Evolutionary conservation across 1,284 basidiomycete species (phyloP), one percentile per base, ranked within the genome.

Genomic region (Dichomitus squalens): DNA sequence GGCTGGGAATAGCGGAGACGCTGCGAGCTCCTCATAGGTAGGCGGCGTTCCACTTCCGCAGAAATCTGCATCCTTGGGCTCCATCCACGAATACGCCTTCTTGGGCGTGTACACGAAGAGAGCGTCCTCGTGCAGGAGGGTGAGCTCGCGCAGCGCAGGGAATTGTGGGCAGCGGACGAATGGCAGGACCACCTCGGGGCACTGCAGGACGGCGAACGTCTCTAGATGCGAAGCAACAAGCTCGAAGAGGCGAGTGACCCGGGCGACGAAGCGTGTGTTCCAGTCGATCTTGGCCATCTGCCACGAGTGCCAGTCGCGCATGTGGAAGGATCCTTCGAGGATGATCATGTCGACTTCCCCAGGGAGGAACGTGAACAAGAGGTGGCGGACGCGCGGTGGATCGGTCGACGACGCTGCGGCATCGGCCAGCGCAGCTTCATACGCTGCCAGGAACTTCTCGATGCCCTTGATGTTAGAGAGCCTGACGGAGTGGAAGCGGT

Each of bases 301-400:
- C 51, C 53, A 63, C 14, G 55, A 53, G 38, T 54, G 33, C 53
- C 31, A 49, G 51, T 63, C 61, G 44, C 48, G 52, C 34, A 57
- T 49, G 48, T 57, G 57, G 55, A 40, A 56, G 1, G 50, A 27
- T 0, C 43, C 52, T 5, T 50, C 56, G 36, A 63, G 58, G 29
- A 58, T n/a, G 11, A 41, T 41, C 20, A 55, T 33, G 31, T 62
- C 60, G 27, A 48, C 50, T 29, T 49, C 49, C 20, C 35, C 39
- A 3, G 50, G 55, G 31, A 58, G 52, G 38, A 63, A 59, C 4
- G 55, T 39, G 18, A 63, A 53, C 4, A 53, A 16, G 4, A 63
- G 55, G 25, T 55, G 55, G 21, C 46, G 53, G 21, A 63, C 61
- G 6, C 29, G 55, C 16, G 55, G 57, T 1, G 49, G 23, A n/a